Conservation (phyloP, 208 protist genomes). For the Herpetomonas samuelpessoai region DNA sequence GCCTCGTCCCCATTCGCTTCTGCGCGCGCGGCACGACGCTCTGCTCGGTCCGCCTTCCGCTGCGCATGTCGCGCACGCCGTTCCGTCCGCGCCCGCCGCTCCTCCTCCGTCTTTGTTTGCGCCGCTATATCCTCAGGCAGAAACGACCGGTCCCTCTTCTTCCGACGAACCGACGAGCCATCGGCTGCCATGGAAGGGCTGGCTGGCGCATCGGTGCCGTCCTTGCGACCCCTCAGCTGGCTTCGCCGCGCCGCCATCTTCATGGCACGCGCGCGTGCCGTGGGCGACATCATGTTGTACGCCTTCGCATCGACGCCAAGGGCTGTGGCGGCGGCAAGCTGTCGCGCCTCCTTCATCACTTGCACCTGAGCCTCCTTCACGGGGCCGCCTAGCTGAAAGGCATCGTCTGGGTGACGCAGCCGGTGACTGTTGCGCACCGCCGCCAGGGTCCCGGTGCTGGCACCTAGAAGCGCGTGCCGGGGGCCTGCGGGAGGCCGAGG, state of each 20-base stretch:
- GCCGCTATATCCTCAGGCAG: not conserved
- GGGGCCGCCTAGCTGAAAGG: slow-evolving; percentile 20
- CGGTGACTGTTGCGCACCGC: slow-evolving; percentile 38
- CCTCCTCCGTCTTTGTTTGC: not conserved
- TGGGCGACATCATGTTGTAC: too few relatives aligned
- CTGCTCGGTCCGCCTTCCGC: not conserved
- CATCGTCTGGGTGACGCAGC: slow-evolving; percentile 30
- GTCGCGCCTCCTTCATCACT: not conserved
- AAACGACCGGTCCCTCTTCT: not conserved
- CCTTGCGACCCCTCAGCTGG: not conserved
- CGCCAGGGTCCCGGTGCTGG: not conserved
- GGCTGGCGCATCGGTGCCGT: not conserved
- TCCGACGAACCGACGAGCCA: not conserved
- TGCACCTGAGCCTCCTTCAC: slow-evolving; percentile 9
- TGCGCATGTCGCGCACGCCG: not conserved
- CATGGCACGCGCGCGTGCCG: not conserved
- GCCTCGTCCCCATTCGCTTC: too few relatives aligned
- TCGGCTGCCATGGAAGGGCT: not conserved
- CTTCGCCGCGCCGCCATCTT: not conserved
- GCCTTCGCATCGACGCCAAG: too few relatives aligned
- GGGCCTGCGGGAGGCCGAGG: slow-evolving; percentile 1
- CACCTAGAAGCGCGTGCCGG: not conserved
- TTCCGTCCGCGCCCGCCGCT: not conserved
- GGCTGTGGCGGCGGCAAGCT: too few relatives aligned
- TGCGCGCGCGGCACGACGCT: too few relatives aligned